Conservation (phyloP, 768 basidiomycete genomes). For the Lactifluus hygrophoroides region DNA sequence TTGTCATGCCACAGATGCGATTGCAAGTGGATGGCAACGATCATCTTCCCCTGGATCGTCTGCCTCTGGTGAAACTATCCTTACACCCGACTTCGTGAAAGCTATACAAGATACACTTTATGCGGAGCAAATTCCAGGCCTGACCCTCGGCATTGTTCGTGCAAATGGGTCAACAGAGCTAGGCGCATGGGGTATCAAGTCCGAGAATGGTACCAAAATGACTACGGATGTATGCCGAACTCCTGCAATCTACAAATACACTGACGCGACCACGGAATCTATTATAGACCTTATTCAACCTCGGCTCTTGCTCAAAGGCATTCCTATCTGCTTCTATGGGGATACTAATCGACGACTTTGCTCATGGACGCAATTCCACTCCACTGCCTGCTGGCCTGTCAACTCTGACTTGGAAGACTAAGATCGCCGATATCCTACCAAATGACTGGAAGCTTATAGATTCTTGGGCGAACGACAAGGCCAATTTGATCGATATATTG, state of each 20-base stretch:
- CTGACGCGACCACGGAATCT: not conserved
- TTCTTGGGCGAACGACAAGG: slow-evolving; percentile 31
- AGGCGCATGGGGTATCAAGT: slow-evolving; percentile 13
- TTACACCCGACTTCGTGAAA: slow-evolving; percentile 7
- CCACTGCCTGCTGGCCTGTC: slow-evolving; percentile 27
- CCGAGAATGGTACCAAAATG: slow-evolving; percentile 11
- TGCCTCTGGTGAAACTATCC: not conserved
- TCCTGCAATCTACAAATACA: not conserved
- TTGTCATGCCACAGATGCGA: not conserved
- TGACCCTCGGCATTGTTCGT: slow-evolving; percentile 9
- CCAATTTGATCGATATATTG: slow-evolving; percentile 32
- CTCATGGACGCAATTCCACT: slow-evolving; percentile 28
- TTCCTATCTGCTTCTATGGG: slow-evolving; percentile 34
- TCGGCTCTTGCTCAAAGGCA: slow-evolving; percentile 34
- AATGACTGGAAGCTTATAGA: slow-evolving; percentile 35
- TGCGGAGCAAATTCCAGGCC: not conserved
- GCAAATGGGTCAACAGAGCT: not conserved
- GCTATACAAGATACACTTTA: not conserved
- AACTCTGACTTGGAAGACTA: slow-evolving; percentile 32
- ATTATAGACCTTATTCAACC: slow-evolving; percentile 31
- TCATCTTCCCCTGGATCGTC: not conserved
- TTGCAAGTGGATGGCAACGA: not conserved
- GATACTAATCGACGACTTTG: slow-evolving; percentile 36
- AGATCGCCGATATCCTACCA: slow-evolving; percentile 30
- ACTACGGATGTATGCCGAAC: slow-evolving; percentile 10